phyloP scores from a whole-genome alignment of 208 protist genomes.

The Acanthamoeba sp. region DNA sequence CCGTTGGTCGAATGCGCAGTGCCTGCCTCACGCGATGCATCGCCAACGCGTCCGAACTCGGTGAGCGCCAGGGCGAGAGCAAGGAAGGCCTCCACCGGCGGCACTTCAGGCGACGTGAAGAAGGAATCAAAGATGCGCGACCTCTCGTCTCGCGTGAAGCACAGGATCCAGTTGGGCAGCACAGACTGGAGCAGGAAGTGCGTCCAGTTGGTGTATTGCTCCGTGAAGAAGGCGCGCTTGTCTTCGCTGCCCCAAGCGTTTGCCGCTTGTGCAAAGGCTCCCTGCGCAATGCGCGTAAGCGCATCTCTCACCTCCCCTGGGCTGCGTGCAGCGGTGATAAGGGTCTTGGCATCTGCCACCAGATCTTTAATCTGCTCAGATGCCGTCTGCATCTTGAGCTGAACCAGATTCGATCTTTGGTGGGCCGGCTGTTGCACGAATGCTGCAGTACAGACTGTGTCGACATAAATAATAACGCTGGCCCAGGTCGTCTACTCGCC shows the following conservation, averaged over 20 bases:
- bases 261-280: not conserved
- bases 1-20: not conserved
- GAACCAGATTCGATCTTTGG: no score
- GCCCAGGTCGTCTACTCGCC: not conserved
- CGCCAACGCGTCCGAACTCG: not conserved
- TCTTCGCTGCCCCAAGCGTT: not conserved
- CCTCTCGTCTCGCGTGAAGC: not conserved
- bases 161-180: conserved; percentile 40
- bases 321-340: not conserved
- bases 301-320: not conserved
- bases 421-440: not conserved
- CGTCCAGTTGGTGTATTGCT: conserved; percentile 20
- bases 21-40: not conserved
- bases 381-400: not conserved
- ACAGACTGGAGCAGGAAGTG: not conserved
- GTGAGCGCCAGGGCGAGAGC: not conserved
- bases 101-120: conserved; percentile 37
- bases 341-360: conserved; percentile 12
- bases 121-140: conserved; percentile 8
- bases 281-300: not conserved
- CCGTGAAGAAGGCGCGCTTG: not conserved
- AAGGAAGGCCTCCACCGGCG: not conserved
- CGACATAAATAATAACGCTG: not conserved
- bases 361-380: not conserved
- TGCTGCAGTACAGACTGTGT: not conserved